Evolutionary conservation across 768 basidiomycete genomes (phyloP).

Genomic region (Tulasnella sp.): DNA sequence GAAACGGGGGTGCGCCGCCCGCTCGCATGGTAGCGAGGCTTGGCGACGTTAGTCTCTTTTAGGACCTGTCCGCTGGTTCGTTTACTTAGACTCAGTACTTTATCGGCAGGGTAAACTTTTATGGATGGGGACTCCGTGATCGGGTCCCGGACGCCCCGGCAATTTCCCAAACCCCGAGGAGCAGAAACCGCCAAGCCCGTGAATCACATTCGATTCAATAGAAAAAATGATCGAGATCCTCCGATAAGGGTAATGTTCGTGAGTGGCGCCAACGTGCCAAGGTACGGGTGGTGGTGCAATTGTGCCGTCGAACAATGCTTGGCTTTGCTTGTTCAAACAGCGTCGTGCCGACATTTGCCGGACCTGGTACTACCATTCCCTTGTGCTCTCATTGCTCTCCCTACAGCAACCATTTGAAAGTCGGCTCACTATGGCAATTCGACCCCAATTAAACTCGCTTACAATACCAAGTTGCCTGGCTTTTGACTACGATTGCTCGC

Average conservation of each 20-base stretch:
- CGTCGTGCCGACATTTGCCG: background rate
- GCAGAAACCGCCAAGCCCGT: background rate
- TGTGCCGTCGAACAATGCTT: conserved; percentile 1
- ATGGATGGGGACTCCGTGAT: background rate
- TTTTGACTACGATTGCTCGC: background rate
- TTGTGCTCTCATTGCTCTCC: background rate
- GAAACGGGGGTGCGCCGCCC: no score
- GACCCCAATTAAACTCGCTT: background rate
- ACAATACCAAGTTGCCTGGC: background rate
- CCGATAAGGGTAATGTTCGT: background rate
- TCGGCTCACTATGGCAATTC: background rate
- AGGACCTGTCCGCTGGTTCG: no score
- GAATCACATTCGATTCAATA: background rate
- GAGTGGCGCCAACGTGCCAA: background rate
- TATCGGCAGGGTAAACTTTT: background rate
- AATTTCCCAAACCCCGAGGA: background rate
- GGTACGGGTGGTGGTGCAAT: background rate
- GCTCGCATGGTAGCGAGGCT: no score
- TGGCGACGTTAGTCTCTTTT: no score
- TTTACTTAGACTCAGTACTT: no score
- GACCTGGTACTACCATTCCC: background rate
- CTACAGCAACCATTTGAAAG: background rate
- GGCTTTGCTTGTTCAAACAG: background rate
- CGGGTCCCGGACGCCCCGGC: background rate
- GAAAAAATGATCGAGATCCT: background rate